Conservation (phyloP, 805 yeast species). For the Priceomyces castillae region DNA sequence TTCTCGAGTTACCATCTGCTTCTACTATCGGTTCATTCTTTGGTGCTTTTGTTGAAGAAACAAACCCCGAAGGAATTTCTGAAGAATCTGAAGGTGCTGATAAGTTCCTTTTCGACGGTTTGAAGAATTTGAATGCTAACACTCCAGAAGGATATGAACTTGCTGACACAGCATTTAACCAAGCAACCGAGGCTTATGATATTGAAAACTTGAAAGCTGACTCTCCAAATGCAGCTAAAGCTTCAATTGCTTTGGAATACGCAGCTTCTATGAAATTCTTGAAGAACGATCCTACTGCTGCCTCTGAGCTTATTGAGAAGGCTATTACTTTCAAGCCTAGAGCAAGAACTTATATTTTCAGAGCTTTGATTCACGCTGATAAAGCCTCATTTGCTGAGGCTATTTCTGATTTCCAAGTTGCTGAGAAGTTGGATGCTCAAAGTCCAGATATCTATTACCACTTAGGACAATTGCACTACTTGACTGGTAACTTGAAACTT, state of each 20-base stretch:
- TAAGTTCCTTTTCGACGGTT: conserved; percentile 61
- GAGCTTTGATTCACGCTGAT: conserved; percentile 84
- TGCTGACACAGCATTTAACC: conserved; percentile 56
- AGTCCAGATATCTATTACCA: conserved; percentile 89
- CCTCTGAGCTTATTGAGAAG: conserved; percentile 60
- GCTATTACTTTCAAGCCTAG: conserved; percentile 70
- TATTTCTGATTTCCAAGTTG: conserved; percentile 62
- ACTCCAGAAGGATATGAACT: conserved; percentile 58
- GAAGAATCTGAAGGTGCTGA: conserved; percentile 61
- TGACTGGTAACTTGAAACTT: conserved; percentile 67
- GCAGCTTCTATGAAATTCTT: conserved; percentile 80
- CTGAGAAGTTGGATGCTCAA: conserved; percentile 63
- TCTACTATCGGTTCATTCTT: conserved; percentile 83
- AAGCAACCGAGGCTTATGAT: conserved; percentile 54
- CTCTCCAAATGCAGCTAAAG: conserved; percentile 40
- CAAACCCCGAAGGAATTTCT: conserved; percentile 46
- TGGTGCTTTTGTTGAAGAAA: conserved; percentile 71
- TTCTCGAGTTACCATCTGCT: conserved; percentile 70
- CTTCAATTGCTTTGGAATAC: conserved; percentile 77
- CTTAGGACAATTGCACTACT: conserved; percentile 86
- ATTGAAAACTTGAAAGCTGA: conserved; percentile 29
- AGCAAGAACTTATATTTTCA: conserved; percentile 76
- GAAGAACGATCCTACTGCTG: conserved; percentile 65
- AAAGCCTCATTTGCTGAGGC: conserved; percentile 62
- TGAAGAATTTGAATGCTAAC: conserved; percentile 51